Percentiles rank a stretch among this genome's conserved stretches.
phyloP scores from a whole-genome alignment of 306 rosid genomes.

The Benincasa hispida region DNA sequence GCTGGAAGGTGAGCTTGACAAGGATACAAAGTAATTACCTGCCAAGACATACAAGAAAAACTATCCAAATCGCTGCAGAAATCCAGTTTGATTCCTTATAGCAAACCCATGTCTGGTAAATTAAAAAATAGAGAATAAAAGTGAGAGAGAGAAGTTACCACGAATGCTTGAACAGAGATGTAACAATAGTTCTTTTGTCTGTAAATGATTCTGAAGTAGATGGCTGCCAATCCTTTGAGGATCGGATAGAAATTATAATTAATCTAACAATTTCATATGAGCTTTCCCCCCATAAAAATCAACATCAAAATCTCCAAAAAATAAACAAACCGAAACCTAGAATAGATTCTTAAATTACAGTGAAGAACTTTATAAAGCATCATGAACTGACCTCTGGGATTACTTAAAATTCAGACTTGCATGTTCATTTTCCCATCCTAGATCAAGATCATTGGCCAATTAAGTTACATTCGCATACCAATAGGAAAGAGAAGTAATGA shows the following conservation, averaged over 20 bases:
- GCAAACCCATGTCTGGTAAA: constrained; percentile 51
- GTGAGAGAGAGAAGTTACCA: neutral
- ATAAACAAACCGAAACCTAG: neutral
- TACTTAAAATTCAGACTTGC: neutral
- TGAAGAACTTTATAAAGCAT: neutral
- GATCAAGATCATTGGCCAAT: neutral
- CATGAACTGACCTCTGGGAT: neutral
- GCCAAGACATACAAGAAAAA: constrained; percentile 56
- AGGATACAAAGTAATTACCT: neutral
- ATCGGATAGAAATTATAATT: neutral
- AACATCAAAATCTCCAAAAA: neutral
- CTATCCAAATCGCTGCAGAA: constrained; percentile 46
- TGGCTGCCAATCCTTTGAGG: neutral
- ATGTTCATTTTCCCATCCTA: neutral
- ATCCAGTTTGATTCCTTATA: constrained; percentile 71
- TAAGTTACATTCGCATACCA: neutral
- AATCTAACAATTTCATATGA: neutral
- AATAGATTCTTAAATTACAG: neutral
- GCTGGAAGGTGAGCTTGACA: neutral
- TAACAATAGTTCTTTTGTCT: neutral
- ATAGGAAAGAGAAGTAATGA: neutral
- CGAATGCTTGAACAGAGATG: neutral
- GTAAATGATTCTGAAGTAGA: neutral
- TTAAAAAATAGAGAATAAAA: neutral
- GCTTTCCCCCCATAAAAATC: neutral